Evolutionary conservation across 1,139 yeast genomes (phyloP).

Genomic region (Spathaspora sp.): DNA sequence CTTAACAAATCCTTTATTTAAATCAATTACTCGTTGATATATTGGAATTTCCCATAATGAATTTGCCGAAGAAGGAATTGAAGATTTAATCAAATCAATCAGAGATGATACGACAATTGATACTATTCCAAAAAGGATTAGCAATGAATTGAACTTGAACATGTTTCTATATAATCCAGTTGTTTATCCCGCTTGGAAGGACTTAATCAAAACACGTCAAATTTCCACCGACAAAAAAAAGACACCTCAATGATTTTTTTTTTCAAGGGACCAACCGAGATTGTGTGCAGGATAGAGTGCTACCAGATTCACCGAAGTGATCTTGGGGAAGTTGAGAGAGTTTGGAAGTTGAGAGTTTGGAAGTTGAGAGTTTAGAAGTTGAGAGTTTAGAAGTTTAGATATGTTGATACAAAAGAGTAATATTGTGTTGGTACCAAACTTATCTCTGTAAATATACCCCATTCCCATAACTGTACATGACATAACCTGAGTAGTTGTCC

Average conservation of each 20-base stretch:
- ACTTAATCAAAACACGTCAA: background rate
- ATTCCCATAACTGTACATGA: too few species aligned
- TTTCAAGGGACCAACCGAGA: too few species aligned
- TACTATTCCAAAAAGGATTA: background rate
- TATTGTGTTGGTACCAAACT: too few species aligned
- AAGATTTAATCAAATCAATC: background rate
- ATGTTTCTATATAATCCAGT: background rate
- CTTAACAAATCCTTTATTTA: slow-evolving; percentile 63
- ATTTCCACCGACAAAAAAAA: background rate
- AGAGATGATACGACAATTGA: background rate
- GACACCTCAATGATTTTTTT: slow-evolving; percentile 1
- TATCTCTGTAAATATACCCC: too few species aligned
- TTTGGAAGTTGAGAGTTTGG: too few species aligned
- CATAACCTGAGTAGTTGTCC: too few species aligned
- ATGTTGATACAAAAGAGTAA: too few species aligned
- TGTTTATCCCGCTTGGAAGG: background rate
- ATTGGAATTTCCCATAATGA: slow-evolving; percentile 46
- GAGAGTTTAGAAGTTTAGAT: too few species aligned
- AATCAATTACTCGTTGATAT: slow-evolving; percentile 56
- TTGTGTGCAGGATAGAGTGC: background rate
- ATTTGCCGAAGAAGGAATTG: background rate
- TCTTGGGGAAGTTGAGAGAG: too few species aligned
- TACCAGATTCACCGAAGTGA: background rate
- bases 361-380: too few species aligned
- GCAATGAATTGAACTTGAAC: slow-evolving; percentile 2